phyloP scores from a whole-genome alignment of 202 grass and related monocot species.

The Elaeis oleifera region DNA sequence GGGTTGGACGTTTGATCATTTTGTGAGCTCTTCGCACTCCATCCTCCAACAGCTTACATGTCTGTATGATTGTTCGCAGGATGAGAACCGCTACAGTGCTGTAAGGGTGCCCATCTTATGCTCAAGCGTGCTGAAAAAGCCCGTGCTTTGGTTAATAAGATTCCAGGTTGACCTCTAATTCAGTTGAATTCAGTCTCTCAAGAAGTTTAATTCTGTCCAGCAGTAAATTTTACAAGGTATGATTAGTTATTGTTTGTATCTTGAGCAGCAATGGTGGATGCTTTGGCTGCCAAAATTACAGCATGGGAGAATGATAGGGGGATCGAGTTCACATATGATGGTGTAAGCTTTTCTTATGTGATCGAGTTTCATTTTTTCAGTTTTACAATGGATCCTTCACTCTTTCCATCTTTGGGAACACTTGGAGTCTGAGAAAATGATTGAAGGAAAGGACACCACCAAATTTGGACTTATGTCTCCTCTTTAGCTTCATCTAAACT shows the following conservation, averaged over 20 bases:
- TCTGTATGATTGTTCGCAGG: conserved; percentile 31
- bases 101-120: conserved; percentile 88
- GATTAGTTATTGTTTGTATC: background rate
- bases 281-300: conserved; percentile 53
- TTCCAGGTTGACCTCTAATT: conserved; percentile 44
- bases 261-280: conserved; percentile 73
- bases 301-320: conserved; percentile 72
- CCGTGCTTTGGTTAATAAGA: conserved; percentile 75
- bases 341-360: conserved; percentile 40
- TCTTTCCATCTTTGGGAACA: too few species aligned
- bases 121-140: conserved; percentile 96
- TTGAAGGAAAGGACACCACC: too few species aligned
- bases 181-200: background rate
- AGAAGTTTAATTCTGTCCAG: conserved; percentile 3
- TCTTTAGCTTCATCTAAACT: too few species aligned
- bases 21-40: background rate
- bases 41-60: conserved; percentile 7
- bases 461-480: too few species aligned
- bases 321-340: conserved; percentile 62
- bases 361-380: background rate
- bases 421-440: too few species aligned
- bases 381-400: too few species aligned
- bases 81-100: conserved; percentile 91
- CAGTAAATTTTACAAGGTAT: too few species aligned
- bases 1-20: conserved; percentile 39